Percentiles rank a stretch among this genome's conserved stretches.
Conservation (phyloP, 495 filamentous ascomycete genomes). For the Talaromyces thailandensis region DNA sequence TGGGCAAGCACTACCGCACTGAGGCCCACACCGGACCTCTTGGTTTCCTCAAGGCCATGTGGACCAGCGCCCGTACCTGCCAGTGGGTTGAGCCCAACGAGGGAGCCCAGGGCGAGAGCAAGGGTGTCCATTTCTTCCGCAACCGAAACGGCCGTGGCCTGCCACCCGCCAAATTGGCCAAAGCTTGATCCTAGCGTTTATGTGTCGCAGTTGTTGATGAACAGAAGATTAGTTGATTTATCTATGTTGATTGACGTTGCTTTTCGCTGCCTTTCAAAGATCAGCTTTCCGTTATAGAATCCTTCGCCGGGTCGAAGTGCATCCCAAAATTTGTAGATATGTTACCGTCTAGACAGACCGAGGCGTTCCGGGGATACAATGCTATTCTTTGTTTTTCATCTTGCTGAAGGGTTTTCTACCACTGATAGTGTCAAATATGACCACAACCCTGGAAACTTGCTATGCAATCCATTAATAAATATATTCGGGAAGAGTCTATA, state of each 20-base stretch:
- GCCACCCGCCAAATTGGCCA: slow-evolving; percentile 42
- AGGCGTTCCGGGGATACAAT: neutral
- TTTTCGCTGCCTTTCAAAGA: neutral
- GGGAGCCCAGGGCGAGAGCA: slow-evolving; percentile 46
- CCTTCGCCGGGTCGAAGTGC: neutral
- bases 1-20: slow-evolving; percentile 48
- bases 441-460: neutral
- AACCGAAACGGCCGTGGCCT: slow-evolving; percentile 66
- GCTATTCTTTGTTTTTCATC: neutral
- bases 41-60: slow-evolving; percentile 48
- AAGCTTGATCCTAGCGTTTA: neutral
- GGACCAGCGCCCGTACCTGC: slow-evolving; percentile 42
- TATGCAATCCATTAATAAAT: neutral
- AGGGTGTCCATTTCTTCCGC: slow-evolving; percentile 47
- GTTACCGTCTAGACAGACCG: neutral
- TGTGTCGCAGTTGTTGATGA: no score
- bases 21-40: slow-evolving; percentile 41
- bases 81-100: slow-evolving; percentile 57
- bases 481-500: no score
- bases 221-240: neutral
- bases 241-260: neutral
- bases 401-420: neutral
- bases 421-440: neutral
- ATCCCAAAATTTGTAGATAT: neutral
- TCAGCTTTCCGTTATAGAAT: neutral